Base-by-base conservation (phyloP, 768 basidiomycete species). In the Hygrophorus russula region DNA sequence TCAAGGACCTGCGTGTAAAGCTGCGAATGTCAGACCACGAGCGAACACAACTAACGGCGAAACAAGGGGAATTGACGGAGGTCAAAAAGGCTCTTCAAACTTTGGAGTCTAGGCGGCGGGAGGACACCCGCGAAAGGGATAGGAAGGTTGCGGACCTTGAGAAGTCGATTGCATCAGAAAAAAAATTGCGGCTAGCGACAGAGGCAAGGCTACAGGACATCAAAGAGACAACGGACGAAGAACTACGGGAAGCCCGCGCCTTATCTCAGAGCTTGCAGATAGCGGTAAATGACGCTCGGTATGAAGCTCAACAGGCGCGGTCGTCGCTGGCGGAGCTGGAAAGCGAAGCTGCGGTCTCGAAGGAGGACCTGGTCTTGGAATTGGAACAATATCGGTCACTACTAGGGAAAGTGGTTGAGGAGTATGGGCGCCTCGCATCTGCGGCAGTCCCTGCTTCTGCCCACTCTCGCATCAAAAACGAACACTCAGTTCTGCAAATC, bases 1-100 rank as follows among this genome's bases (percentile, higher is more conserved):
- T 82, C 53, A 83, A 76, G 52, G 80, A 78, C 15, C 55, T 82
- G 4, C 71, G 74, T 12, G 54, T 65, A 31, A 83, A 79, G 57
- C 61, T 84, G 24, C 69, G 76, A 13, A 54, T 62, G 39, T 64
- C 67, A 4, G 82, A 85, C 47, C 70, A 77, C 45, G 80, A 80
- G 46, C 69, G 70, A 27, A 53, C 62, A 9, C 75, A 76, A 47
- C 54, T 76, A 4, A 56, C 67, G 3, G 56, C 65, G 1, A 78
- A 78, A 47, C 74, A 74, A 31, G 66, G 60, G 7, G 80, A 80
- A 41, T 56, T 63, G 0, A 59, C 54, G 1, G 78, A 82, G 4
- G 48, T 67, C 10, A 76, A 69, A 53, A 74, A 70, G 50, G 61
- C 69, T 0, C 51, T 78, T 4, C 70, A 72, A 30, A 51, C 63